Evolutionary conservation across 208 protist species (phyloP).

Genomic region (Blechomonas ayalai): DNA sequence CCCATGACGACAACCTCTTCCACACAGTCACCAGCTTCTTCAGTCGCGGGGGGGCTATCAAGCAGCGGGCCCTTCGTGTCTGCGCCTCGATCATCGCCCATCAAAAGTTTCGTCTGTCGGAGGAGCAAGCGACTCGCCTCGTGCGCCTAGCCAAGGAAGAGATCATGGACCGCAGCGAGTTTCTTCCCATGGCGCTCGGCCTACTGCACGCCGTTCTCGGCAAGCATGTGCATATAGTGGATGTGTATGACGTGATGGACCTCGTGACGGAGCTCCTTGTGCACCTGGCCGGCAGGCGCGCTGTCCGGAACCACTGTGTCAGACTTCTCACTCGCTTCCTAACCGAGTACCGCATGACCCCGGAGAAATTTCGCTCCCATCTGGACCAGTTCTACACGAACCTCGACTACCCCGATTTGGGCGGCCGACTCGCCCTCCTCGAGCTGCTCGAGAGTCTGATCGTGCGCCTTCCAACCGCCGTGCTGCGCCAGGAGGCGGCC

Average conservation of each 20-base stretch:
- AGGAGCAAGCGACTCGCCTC: slow-evolving; percentile 54
- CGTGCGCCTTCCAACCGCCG: slow-evolving; percentile 58
- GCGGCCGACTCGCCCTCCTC: slow-evolving; percentile 71
- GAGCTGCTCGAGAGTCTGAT: slow-evolving; percentile 69
- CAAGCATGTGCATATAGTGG: slow-evolving; percentile 77
- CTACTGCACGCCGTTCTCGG: slow-evolving; percentile 84
- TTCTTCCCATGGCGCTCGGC: slow-evolving; percentile 70
- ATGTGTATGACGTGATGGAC: slow-evolving; percentile 86
- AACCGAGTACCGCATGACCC: slow-evolving; percentile 87
- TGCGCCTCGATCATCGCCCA: slow-evolving; percentile 69
- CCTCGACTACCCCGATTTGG: slow-evolving; percentile 77
- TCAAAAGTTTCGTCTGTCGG: slow-evolving; percentile 53
- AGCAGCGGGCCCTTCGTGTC: slow-evolving; percentile 83
- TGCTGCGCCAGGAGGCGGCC: slow-evolving; percentile 73
- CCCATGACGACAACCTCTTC: slow-evolving; percentile 50
- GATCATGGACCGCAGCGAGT: slow-evolving; percentile 74
- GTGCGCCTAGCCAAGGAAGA: slow-evolving; percentile 59
- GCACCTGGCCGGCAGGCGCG: slow-evolving; percentile 52
- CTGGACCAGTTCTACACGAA: slow-evolving; percentile 82
- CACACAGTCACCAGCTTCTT: slow-evolving; percentile 74
- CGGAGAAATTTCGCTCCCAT: slow-evolving; percentile 83
- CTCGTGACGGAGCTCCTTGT: slow-evolving; percentile 83
- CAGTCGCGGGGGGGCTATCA: slow-evolving; percentile 76
- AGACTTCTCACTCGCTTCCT: slow-evolving; percentile 78
- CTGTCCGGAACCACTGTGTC: slow-evolving; percentile 70